Base-by-base conservation (phyloP, 768 basidiomycete species). In the Cystobasidium ongulense region DNA sequence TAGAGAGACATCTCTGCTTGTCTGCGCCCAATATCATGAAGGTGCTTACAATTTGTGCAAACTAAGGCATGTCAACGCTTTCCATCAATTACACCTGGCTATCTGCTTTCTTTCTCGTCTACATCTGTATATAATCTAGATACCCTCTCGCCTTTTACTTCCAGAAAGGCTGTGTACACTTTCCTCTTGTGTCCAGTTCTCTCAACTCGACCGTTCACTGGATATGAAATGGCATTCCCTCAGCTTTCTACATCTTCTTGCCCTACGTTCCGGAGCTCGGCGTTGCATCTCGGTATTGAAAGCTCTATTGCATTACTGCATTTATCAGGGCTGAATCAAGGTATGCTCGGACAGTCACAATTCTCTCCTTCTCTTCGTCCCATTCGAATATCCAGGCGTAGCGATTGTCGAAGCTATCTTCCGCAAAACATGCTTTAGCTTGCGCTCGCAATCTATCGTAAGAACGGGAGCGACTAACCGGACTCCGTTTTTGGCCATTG, bases 271-370 rank as follows among this genome's bases (percentile, higher is more conserved):
- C 7, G 39, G 18, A 41, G 39, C n/a, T 41, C 39, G 7, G 18
- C 39, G 8, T 41, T 41, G 39, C 7, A 7, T 41, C 18, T 41
- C 8, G 39, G 54, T n/a, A 39, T 21, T 50, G 15, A 21, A 27
- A 2, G 36, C 17, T 39, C 27, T 41, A 39, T 17, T 64, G 23
- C 63, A 64, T 64, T 13, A 64, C 63, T 3, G 63, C 11, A 17
- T 64, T 64, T 27, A 64, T 36, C n/a, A 41, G 23, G n/a, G 63
- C 63, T 27, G 63, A 64, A 41, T 64, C 63, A 10, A 64, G 63
- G 27, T 64, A 64, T 4, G 63, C 63, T 27, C 63, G 36, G 10
- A 64, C 63, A 27, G 38, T 39, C 2, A 64, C 63, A 15, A 64
- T 39, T 23, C 39, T 64, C 63, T 64, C 31, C 63, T 64, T 35